Evolutionary conservation across 1,284 basidiomycete species (phyloP), one percentile per base, ranked within the genome.

Genomic region (Cronartium quercuum): DNA sequence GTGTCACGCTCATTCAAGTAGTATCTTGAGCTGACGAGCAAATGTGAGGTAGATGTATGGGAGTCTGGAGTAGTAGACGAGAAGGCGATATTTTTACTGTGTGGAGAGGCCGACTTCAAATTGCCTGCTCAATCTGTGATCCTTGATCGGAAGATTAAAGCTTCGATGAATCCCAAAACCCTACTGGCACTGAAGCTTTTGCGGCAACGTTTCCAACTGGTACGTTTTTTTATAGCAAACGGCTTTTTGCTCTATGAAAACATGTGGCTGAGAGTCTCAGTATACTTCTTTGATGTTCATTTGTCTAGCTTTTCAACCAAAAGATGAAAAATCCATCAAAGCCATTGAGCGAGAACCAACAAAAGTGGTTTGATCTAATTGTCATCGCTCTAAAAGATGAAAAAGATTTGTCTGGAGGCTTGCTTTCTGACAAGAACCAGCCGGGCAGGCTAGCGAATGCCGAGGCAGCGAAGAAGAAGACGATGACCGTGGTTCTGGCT

Each of bases 11-110:
- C 29, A 29, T 29, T 29, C 29, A 29, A 29, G 29, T 29, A 44
- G 3, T 15, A 35, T n/a, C 24, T 12, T 12, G n/a, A 42, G 34
- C 29, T n/a, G 12, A 18, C 51, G 10, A 13, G 18, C 13, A 24
- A 18, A 44, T 15, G 5, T 66, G 51, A 1, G 13, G 6, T 44
- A 78, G 78, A 95, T 82, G 94, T 90, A n/a, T 97, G 94, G 92
- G 96, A 99, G 82, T 93, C 91, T 0, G 89, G 91, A 0, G 90
- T 93, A 0, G 88, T 93, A 4, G 90, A 96, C 76, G 92, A 97
- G 79, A 83, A 91, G 38, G 87, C 91, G 1, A 82, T 99, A 62
- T 81, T 92, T 21, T 84, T 98, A 34, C 83, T 98, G 0, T 98
- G 94, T 78, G 95, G 96, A 1, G 96, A 98, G 78, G 85, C 87